Evolutionary conservation across 345 rosid species (phyloP), one percentile per base, ranked within the genome.

Genomic region (Mangifera indica): DNA sequence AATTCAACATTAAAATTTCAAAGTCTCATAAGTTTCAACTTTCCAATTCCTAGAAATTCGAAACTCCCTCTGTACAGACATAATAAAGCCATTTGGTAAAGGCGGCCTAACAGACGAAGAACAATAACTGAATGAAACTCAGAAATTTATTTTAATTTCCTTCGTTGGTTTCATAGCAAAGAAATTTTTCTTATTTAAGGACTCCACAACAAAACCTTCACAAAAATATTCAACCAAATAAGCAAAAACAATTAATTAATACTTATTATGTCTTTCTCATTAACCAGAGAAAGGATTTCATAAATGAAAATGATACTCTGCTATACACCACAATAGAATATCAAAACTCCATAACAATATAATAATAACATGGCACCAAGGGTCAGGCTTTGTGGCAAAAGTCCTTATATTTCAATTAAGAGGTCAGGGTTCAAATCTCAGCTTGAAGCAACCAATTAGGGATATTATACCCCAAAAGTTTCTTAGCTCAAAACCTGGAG

Each of bases 1-100:
- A 18, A 78, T 69, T 55, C 51, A 25, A 46, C 64, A 32, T 18
- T n/a, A 42, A 58, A n/a, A 46, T 57, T 51, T 14, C 20, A 37
- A 29, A 42, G 25, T 53, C 26, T 42, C 11, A 40, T 17, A 40
- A 17, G 52, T 44, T 44, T 57, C 64, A 26, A 26, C 42, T 21
- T 13, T 67, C n/a, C 37, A 68, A 61, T 52, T 55, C 26, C 20
- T 10, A 29, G 40, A 51, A 74, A 3, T 29, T 29, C 32, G 32
- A n/a, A n/a, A n/a, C n/a, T n/a, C n/a, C n/a, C n/a, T n/a, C n/a
- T n/a, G n/a, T n/a, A n/a, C n/a, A n/a, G n/a, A n/a, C n/a, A n/a
- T n/a, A n/a, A n/a, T n/a, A n/a, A n/a, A n/a, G n/a, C n/a, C n/a
- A n/a, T n/a, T n/a, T n/a, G n/a, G n/a, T n/a, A n/a, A n/a, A n/a